phyloP scores from a whole-genome alignment of 257 asterid species.

The Cinchona pubescens region DNA sequence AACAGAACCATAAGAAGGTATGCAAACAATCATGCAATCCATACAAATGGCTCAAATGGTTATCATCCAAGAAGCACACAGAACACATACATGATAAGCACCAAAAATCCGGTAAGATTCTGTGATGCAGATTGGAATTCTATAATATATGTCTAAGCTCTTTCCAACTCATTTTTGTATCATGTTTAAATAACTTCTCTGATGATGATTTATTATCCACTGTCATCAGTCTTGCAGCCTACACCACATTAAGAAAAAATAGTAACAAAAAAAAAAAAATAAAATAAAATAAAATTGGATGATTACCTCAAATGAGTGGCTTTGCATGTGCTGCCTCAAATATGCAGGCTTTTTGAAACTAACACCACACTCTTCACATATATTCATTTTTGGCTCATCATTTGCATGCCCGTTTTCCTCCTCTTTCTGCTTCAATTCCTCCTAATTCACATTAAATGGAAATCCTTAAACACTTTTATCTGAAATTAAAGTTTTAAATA shows the following conservation, averaged over 20 bases:
- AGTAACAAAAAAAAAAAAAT: neutral
- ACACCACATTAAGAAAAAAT: neutral
- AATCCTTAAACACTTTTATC: neutral
- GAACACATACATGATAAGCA: neutral
- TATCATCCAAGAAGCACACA: neutral
- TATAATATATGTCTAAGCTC: neutral
- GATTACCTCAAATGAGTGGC: slow-evolving; percentile 76
- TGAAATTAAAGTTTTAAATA: neutral
- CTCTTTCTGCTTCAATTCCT: slow-evolving; percentile 35
- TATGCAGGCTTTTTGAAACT: slow-evolving; percentile 76
- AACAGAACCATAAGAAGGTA: neutral
- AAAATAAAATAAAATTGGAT: too few species aligned
- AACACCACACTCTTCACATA: slow-evolving; percentile 66
- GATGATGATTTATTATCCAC: neutral
- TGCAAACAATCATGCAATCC: neutral
- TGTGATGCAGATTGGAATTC: neutral
- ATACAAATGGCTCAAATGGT: neutral
- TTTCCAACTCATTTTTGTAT: neutral
- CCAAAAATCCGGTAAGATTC: neutral
- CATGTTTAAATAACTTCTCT: neutral
- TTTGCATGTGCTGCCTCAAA: slow-evolving; percentile 86
- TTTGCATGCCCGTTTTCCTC: slow-evolving; percentile 31
- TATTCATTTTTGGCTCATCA: slow-evolving; percentile 33
- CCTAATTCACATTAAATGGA: neutral
- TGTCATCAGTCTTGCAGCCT: neutral